Conservation (phyloP, 495 filamentous ascomycete species). For the Neurospora sp. region DNA sequence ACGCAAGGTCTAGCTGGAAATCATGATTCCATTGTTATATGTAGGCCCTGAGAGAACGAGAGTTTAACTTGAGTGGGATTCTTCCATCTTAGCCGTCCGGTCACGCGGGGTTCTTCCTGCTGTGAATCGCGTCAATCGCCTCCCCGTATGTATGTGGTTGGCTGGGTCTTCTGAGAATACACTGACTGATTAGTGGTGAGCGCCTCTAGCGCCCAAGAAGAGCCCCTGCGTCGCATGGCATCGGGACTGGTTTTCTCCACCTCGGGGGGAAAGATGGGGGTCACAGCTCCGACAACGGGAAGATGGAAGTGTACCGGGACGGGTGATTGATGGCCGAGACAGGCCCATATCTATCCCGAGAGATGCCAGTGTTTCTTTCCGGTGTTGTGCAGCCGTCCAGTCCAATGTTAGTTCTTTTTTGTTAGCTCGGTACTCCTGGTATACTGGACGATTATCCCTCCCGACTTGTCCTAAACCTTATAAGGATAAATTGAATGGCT, state of each 20-base stretch:
- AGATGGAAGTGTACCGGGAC: not conserved
- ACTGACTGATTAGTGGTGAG: not conserved
- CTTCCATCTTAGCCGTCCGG: not conserved
- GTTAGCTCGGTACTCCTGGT: no score
- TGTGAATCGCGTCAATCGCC: not conserved
- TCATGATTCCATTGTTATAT: not conserved
- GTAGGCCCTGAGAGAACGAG: not conserved
- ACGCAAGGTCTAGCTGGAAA: not conserved
- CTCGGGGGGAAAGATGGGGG: not conserved
- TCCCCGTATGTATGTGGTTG: not conserved
- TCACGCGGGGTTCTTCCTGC: not conserved
- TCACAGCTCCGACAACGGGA: conserved; percentile 6
- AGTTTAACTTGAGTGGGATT: not conserved
- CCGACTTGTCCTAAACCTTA: no score
- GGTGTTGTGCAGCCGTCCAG: no score
- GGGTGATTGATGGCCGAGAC: not conserved
- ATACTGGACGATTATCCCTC: no score
- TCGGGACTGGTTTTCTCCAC: not conserved
- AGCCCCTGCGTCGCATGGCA: not conserved
- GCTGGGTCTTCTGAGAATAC: not conserved
- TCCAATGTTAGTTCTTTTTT: no score
- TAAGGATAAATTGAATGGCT: no score
- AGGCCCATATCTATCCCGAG: not conserved
- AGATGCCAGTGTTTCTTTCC: not conserved
- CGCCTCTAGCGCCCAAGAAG: not conserved